A percentile compares a stretch with the other conserved stretches of the same genome.
phyloP scores from a whole-genome alignment of 371 early-diverging fungal species.

The Batrachochytrium dendrobatidis region DNA sequence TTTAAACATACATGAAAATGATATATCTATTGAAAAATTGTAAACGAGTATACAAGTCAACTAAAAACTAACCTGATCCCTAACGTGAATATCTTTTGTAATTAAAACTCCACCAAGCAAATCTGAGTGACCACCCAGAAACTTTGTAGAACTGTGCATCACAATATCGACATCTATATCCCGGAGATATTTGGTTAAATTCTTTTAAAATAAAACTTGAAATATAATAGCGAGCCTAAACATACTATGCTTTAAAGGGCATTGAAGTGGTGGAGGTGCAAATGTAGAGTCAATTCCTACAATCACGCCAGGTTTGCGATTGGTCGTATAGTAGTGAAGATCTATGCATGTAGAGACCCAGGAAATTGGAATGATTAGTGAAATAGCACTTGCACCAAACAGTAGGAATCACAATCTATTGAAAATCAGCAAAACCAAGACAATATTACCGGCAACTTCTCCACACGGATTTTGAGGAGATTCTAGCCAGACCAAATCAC shows the following conservation, averaged over 20 bases:
- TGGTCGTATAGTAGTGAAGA: neutral
- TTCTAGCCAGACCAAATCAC: constrained; percentile 31
- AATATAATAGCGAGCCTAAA: neutral
- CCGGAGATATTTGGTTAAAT: constrained; percentile 4
- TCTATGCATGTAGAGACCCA: no score
- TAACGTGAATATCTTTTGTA: constrained; percentile 18
- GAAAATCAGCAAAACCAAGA: no score
- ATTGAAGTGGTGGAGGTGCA: constrained; percentile 40
- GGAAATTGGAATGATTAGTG: no score
- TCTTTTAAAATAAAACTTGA: neutral
- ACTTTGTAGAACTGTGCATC: constrained; percentile 46
- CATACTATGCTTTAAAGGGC: constrained; percentile 15
- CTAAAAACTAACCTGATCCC: no score
- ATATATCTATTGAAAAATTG: no score
- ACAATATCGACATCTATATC: constrained; percentile 37
- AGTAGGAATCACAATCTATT: no score
- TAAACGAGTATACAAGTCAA: no score
- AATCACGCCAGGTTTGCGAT: constrained; percentile 13
- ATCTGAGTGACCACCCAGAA: constrained; percentile 45
- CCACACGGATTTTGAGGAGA: constrained; percentile 39
- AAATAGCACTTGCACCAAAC: no score
- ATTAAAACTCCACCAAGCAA: constrained; percentile 41
- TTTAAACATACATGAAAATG: no score
- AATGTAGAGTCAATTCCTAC: constrained; percentile 38
- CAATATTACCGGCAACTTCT: constrained; percentile 28